Evolutionary conservation across 257 asterid species (phyloP).

Genomic region (Solanum tarijense): DNA sequence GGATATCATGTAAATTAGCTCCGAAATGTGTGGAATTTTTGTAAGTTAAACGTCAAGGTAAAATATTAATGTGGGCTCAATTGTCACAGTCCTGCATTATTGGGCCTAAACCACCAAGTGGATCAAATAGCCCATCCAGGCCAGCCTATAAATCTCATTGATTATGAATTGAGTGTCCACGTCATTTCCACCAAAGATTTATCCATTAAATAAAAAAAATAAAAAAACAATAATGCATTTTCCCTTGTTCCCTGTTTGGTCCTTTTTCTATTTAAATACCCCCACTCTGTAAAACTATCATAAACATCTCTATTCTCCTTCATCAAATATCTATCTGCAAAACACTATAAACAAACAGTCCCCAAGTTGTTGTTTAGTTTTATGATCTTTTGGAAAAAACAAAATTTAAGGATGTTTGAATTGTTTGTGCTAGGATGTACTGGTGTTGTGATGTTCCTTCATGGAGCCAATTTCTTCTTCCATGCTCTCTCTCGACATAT

Average conservation of each 20-base stretch:
- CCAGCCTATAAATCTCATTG: not conserved
- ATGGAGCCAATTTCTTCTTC: constrained; percentile 54
- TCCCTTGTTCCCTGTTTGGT: not conserved
- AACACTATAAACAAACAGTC: not conserved
- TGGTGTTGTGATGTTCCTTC: constrained; percentile 59
- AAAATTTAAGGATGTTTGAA: constrained; percentile 28
- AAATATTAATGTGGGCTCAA: not conserved
- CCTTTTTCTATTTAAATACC: not conserved
- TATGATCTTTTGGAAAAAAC: not conserved
- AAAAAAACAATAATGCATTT: not conserved
- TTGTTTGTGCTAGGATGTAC: constrained; percentile 56
- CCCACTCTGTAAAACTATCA: not conserved
- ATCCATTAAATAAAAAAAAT: not conserved
- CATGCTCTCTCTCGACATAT: constrained; percentile 37
- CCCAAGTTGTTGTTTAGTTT: not conserved
- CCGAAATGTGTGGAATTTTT: not conserved
- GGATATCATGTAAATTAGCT: not conserved
- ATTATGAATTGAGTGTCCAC: not conserved
- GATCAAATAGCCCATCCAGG: not conserved
- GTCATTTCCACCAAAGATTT: not conserved
- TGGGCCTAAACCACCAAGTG: not conserved
- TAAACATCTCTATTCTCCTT: not conserved
- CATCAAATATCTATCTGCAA: not conserved
- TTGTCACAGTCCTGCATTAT: not conserved
- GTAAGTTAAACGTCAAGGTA: not conserved